Conservation (phyloP, 23 red algal species). For the Gracilaria caudata region DNA sequence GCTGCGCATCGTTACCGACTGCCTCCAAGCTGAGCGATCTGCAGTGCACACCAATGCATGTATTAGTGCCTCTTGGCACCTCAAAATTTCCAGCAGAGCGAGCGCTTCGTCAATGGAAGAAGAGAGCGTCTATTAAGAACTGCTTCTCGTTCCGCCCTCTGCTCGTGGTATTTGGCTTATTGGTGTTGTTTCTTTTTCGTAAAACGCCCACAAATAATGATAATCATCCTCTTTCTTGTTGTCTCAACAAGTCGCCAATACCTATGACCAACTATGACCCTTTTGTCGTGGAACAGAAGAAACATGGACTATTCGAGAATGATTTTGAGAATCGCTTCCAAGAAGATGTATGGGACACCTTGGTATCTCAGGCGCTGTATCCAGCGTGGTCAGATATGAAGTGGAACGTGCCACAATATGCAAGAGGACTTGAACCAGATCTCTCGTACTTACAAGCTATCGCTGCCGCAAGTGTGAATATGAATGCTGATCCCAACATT, state of each 20-base stretch:
- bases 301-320: constrained; percentile 26
- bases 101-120: constrained; percentile 20
- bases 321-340: constrained; percentile 62
- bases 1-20: not conserved
- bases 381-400: constrained; percentile 70
- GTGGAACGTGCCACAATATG: constrained; percentile 59
- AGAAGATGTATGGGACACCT: constrained; percentile 62
- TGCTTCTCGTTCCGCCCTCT: not conserved
- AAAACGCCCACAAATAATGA: not conserved
- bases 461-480: constrained; percentile 3
- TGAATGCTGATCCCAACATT: not conserved
- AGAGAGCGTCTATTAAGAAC: not conserved
- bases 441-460: constrained; percentile 34
- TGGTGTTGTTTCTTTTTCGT: not conserved
- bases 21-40: not conserved
- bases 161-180: not conserved
- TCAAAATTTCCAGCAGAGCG: constrained; percentile 1
- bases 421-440: constrained; percentile 38
- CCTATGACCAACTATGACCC: constrained; percentile 27
- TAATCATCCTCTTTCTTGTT: not conserved
- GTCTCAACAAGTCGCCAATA: not conserved
- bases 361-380: constrained; percentile 31
- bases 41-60: not conserved
- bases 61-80: constrained; percentile 6
- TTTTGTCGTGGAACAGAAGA: constrained; percentile 32